These are phyloP conservation scores for Cicer yamashitae DNA, from an alignment of 306 rosid species.

Conservation along the genomic window DNA sequence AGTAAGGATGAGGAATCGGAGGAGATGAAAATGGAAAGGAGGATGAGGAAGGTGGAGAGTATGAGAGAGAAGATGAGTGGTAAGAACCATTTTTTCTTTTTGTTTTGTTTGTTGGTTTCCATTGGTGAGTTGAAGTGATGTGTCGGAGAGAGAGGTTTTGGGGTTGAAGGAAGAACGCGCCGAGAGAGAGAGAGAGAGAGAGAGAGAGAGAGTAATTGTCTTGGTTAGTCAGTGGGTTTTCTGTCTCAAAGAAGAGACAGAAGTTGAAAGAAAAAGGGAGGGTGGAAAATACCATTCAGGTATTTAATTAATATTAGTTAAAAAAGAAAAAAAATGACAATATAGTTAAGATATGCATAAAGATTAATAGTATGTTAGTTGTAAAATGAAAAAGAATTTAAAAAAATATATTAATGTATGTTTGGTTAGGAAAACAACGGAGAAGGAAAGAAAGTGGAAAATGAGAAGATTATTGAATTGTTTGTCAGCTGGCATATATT, in stretches of 20 bases:
- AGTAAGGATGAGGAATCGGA: slow-evolving; percentile 47
- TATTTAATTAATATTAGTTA: background rate
- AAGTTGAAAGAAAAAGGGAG: background rate
- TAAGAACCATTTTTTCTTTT: slow-evolving; percentile 51
- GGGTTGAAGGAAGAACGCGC: background rate
- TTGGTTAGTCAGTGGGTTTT: background rate
- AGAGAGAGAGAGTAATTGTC: background rate
- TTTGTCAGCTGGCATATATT: no score
- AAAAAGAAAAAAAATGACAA: no score
- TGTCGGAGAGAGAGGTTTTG: background rate
- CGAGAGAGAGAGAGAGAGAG: background rate
- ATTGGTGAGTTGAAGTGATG: slow-evolving; percentile 4
- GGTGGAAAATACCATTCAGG: background rate
- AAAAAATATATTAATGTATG: no score
- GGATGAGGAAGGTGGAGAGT: slow-evolving; percentile 46
- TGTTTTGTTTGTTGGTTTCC: slow-evolving; percentile 56
- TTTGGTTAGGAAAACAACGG: no score
- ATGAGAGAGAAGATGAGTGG: slow-evolving; percentile 51
- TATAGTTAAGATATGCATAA: no score
- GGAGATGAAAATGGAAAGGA: slow-evolving; percentile 48
- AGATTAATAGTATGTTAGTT: no score
- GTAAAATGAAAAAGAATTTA: no score
- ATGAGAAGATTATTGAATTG: no score
- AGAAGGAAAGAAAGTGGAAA: no score
- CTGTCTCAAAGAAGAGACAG: background rate